A percentile compares a stretch with the other conserved stretches of the same genome.
Evolutionary conservation across 805 yeast species (phyloP).

Genomic region (Candida ipomoeae): DNA sequence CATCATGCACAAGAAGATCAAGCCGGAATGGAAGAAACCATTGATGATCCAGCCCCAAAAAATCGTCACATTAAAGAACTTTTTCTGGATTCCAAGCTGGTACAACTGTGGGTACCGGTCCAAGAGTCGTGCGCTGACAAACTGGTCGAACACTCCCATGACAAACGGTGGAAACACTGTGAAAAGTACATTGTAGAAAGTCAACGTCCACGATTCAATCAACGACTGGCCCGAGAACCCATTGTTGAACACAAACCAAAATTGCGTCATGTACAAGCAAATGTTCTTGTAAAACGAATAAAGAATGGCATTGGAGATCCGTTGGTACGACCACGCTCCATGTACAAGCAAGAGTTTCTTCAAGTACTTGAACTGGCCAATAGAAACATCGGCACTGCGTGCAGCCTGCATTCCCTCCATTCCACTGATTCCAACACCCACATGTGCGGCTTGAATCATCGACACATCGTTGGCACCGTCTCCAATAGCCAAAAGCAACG

Average conservation of each 20-base stretch:
- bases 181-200: constrained; percentile 90
- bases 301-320: constrained; percentile 86
- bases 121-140: constrained; percentile 82
- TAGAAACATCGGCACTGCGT: constrained; percentile 93
- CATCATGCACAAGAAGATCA: constrained; percentile 70
- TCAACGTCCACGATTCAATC: constrained; percentile 96
- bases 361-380: constrained; percentile 90
- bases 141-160: constrained; percentile 94
- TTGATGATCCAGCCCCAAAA: constrained; percentile 98
- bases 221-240: constrained; percentile 94
- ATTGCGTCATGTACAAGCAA: constrained; percentile 94
- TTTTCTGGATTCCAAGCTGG: constrained; percentile 82
- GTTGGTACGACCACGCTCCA: constrained; percentile 96
- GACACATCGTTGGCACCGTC: constrained; percentile 99
- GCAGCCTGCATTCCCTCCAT: constrained; percentile 99
- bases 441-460: constrained; percentile 99
- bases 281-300: constrained; percentile 95
- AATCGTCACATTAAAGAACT: constrained; percentile 82
- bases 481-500: constrained; percentile 85
- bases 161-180: constrained; percentile 96
- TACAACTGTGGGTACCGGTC: constrained; percentile 92
- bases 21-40: constrained; percentile 90
- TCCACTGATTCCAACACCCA: constrained; percentile 98
- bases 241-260: constrained; percentile 93
- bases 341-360: constrained; percentile 83